phyloP scores from a whole-genome alignment of 345 rosid species.

The Pelargonium nanum region DNA sequence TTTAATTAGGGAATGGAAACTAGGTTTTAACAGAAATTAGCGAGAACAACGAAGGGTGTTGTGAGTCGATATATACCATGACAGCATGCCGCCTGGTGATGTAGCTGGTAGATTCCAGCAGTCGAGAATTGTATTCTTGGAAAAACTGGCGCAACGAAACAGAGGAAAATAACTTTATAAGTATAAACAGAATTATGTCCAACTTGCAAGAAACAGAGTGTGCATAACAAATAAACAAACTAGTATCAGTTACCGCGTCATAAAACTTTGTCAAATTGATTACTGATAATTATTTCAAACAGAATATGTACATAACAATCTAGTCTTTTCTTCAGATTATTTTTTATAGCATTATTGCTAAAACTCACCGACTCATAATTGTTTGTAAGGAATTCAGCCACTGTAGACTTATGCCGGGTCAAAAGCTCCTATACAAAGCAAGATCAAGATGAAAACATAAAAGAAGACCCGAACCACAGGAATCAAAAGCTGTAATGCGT shows the following conservation, averaged over 20 bases:
- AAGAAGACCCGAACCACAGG: neutral
- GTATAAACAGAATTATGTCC: too few species aligned
- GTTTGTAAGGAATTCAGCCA: slow-evolving; percentile 14
- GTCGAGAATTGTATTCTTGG: slow-evolving; percentile 9
- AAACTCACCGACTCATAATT: slow-evolving; percentile 18
- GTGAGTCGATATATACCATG: slow-evolving; percentile 12
- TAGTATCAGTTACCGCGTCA: neutral
- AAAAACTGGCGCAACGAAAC: slow-evolving; percentile 11
- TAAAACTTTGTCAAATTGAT: neutral
- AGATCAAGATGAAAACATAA: neutral
- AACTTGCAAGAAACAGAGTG: neutral
- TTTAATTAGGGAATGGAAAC: too few species aligned
- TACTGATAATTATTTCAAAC: too few species aligned
- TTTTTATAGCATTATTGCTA: too few species aligned
- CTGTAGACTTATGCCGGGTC: slow-evolving; percentile 20
- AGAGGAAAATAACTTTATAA: neutral
- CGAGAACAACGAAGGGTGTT: neutral
- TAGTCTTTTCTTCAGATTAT: neutral
- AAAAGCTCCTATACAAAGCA: slow-evolving; percentile 9
- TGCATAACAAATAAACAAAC: too few species aligned
- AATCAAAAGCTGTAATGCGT: too few species aligned
- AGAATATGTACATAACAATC: neutral
- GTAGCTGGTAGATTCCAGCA: slow-evolving; percentile 15
- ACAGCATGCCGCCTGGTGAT: slow-evolving; percentile 16
- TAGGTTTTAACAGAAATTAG: neutral